A percentile compares a stretch with the other conserved stretches of the same genome.
phyloP scores from a whole-genome alignment of 1,284 basidiomycete species.

The Apiotrichum sp. region DNA sequence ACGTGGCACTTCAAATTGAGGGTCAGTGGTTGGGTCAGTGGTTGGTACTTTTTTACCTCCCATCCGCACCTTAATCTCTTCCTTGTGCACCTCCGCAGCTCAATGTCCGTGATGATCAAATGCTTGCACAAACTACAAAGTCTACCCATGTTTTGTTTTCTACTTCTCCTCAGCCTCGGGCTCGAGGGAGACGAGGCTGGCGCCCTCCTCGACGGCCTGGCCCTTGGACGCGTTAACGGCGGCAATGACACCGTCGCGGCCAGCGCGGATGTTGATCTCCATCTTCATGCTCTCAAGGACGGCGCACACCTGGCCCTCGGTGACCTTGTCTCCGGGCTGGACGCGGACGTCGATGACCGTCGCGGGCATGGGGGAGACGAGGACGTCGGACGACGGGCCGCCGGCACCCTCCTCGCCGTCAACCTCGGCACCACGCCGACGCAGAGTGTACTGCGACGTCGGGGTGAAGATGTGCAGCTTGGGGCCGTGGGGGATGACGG shows the following conservation, averaged over 20 bases:
- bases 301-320: constrained; percentile 70
- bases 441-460: constrained; percentile 25
- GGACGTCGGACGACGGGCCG: constrained; percentile 16
- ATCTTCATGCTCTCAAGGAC: constrained; percentile 96
- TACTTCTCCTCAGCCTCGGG: constrained; percentile 6
- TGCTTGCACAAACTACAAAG: not conserved
- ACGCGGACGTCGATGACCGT: constrained; percentile 80
- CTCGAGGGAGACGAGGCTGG: constrained; percentile 59
- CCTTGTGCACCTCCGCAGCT: too few species aligned
- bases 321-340: constrained; percentile 65
- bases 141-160: not conserved
- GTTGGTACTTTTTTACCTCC: too few species aligned
- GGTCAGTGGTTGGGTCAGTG: too few species aligned
- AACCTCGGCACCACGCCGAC: constrained; percentile 17
- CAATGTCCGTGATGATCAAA: not conserved
- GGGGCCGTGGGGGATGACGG: constrained; percentile 31
- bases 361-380: constrained; percentile 72
- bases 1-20: too few species aligned
- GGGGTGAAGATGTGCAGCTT: constrained; percentile 39
- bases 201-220: constrained; percentile 82
- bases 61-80: too few species aligned
- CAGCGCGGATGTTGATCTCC: constrained; percentile 74
- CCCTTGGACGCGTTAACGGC: constrained; percentile 69
- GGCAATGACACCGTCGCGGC: constrained; percentile 61
- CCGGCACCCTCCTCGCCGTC: constrained; percentile 16